Percentiles rank a stretch among this genome's conserved stretches.
Evolutionary conservation across 805 yeast genomes (phyloP).

Genomic region (Sugiyamaella boreocaroliniensis): DNA sequence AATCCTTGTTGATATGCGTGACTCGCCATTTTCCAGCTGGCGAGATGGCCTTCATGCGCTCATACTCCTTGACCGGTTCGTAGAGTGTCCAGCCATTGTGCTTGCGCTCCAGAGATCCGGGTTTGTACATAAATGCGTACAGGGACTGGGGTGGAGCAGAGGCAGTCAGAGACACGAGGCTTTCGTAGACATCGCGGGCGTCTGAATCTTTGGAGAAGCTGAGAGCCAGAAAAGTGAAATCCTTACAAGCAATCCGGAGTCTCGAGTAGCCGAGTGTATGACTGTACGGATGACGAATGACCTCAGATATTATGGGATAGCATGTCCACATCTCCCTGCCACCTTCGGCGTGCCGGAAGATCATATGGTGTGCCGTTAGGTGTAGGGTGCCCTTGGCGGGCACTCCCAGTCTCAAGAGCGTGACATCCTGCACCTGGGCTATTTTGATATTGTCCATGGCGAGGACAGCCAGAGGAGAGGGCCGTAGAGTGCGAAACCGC

Average conservation of each 20-base stretch:
- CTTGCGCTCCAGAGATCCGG: slow-evolving; percentile 60
- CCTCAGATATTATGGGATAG: slow-evolving; percentile 68
- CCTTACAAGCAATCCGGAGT: slow-evolving; percentile 71
- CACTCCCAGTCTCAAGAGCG: slow-evolving; percentile 52
- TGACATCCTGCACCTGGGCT: slow-evolving; percentile 41
- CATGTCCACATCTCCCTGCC: slow-evolving; percentile 81
- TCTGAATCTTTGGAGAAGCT: slow-evolving; percentile 56
- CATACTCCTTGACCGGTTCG: slow-evolving; percentile 55
- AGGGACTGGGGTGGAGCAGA: slow-evolving; percentile 47
- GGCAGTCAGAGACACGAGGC: slow-evolving; percentile 60
- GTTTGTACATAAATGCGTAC: slow-evolving; percentile 77
- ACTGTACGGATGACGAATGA: slow-evolving; percentile 19
- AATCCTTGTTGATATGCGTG: slow-evolving; percentile 55
- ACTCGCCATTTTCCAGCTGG: slow-evolving; percentile 56
- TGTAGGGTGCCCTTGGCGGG: slow-evolving; percentile 55
- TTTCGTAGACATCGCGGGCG: slow-evolving; percentile 66
- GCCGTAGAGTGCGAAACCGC: neutral
- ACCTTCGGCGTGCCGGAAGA: slow-evolving; percentile 38
- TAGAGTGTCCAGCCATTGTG: slow-evolving; percentile 71
- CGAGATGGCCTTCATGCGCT: slow-evolving; percentile 43
- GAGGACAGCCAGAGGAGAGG: neutral
- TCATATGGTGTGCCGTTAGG: slow-evolving; percentile 69
- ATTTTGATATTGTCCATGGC: slow-evolving; percentile 51
- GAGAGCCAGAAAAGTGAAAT: slow-evolving; percentile 73
- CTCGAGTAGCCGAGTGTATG: slow-evolving; percentile 32